A percentile compares a stretch with the other conserved stretches of the same genome.
phyloP scores from a whole-genome alignment of 345 rosid species.

The Eucalyptus tenuipes region DNA sequence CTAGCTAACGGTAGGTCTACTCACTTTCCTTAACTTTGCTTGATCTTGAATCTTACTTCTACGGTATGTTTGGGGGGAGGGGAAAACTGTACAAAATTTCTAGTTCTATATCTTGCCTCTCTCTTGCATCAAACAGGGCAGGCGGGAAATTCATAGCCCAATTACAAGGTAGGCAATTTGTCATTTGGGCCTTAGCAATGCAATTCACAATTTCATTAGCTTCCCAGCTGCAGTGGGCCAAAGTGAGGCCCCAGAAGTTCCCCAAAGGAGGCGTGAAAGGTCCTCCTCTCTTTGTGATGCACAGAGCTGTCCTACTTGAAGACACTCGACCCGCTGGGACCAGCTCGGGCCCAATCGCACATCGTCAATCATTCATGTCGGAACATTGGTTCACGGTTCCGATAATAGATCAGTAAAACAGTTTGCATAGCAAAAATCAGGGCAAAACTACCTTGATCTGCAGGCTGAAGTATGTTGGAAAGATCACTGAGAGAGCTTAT shows the following conservation, averaged over 20 bases:
- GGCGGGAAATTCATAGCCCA: too few species aligned
- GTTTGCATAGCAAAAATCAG: background rate
- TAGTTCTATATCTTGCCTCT: background rate
- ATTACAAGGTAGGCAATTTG: too few species aligned
- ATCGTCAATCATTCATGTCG: background rate
- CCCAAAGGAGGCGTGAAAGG: background rate
- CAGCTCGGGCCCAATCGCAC: background rate
- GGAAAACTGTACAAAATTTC: background rate
- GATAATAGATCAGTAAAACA: background rate
- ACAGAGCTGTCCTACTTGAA: background rate
- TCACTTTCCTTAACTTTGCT: background rate
- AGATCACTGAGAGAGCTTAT: background rate
- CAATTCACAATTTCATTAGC: too few species aligned
- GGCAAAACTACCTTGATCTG: background rate
- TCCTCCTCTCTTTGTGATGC: background rate
- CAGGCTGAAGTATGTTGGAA: background rate
- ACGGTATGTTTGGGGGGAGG: background rate
- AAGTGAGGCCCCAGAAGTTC: too few species aligned
- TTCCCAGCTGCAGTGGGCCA: too few species aligned
- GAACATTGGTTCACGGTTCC: rapidly evolving
- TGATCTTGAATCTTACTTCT: background rate
- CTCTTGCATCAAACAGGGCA: background rate
- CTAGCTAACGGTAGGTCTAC: background rate
- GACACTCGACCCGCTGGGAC: background rate
- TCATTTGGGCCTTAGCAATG: too few species aligned